A percentile compares a stretch with the other conserved stretches of the same genome.
These are phyloP conservation scores for Groenewaldozyma tartarivorans DNA, from an alignment of 805 yeast species.

Conservation along the genomic window DNA sequence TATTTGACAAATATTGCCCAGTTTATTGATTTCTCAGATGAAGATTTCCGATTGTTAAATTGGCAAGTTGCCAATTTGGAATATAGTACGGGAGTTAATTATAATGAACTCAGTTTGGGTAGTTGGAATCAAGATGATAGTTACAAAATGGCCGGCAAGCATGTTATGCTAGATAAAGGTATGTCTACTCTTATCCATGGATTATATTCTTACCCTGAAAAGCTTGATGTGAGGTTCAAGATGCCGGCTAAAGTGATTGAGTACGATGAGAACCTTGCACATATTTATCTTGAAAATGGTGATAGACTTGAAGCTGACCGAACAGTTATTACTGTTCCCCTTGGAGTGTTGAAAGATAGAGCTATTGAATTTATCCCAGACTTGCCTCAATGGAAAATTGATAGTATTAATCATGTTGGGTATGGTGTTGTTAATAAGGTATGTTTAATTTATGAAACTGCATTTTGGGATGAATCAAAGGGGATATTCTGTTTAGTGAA, in stretches of 20 bases:
- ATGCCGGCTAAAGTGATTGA: conserved; percentile 30
- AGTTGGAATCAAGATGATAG: conserved; percentile 35
- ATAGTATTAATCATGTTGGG: conserved; percentile 31
- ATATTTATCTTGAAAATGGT: conserved; percentile 30
- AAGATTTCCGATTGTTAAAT: conserved; percentile 28
- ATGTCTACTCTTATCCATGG: conserved; percentile 29
- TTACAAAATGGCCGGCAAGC: conserved; percentile 31
- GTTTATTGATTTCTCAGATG: conserved; percentile 26
- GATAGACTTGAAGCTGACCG: conserved; percentile 33
- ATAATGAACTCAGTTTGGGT: conserved; percentile 28
- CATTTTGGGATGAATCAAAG: conserved; percentile 31
- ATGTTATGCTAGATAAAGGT: conserved; percentile 30
- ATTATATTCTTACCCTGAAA: conserved; percentile 28
- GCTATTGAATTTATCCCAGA: conserved; percentile 33
- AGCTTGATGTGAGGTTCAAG: conserved; percentile 32
- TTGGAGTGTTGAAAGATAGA: conserved; percentile 32
- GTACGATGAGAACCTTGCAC: conserved; percentile 27
- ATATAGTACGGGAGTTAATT: conserved; percentile 27
- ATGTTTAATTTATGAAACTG: conserved; percentile 26
- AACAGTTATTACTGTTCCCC: conserved; percentile 31
- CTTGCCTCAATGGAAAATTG: conserved; percentile 32
- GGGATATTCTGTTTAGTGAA: conserved; percentile 26
- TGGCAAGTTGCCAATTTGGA: conserved; percentile 36
- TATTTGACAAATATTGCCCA: conserved; percentile 24
- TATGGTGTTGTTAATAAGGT: conserved; percentile 33